Evolutionary conservation across 2,329 filamentous ascomycete genomes (phyloP).

Genomic region (Trichoderma atroviride): DNA sequence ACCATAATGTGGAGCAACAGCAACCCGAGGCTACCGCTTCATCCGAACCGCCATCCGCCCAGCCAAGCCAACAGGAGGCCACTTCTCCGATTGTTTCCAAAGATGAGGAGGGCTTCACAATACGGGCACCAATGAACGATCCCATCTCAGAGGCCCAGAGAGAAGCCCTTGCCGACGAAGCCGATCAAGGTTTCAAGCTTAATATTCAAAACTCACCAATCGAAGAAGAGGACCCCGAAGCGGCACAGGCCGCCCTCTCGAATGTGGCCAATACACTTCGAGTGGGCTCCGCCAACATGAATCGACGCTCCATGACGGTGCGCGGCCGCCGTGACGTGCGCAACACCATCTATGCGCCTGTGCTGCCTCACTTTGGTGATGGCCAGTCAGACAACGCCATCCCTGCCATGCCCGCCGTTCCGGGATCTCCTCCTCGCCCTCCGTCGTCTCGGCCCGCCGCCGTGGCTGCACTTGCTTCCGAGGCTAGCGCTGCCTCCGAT

Average conservation of each 20-base stretch:
- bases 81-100: slow-evolving; percentile 34
- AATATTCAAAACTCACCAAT: slow-evolving; percentile 80
- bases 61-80: slow-evolving; percentile 40
- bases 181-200: slow-evolving; percentile 73
- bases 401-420: slow-evolving; percentile 33
- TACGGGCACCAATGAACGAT: slow-evolving; percentile 66
- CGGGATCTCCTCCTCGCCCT: slow-evolving; percentile 28
- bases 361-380: slow-evolving; percentile 41
- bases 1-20: slow-evolving; percentile 44
- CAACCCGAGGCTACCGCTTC: slow-evolving; percentile 54
- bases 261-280: slow-evolving; percentile 75
- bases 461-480: slow-evolving; percentile 62
- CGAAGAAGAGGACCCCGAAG: slow-evolving; percentile 74
- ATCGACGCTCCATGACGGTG: slow-evolving; percentile 71
- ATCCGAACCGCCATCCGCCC: slow-evolving; percentile 53
- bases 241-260: slow-evolving; percentile 71
- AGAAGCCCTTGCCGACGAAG: slow-evolving; percentile 60
- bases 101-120: slow-evolving; percentile 75
- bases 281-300: slow-evolving; percentile 59
- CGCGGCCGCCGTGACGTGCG: slow-evolving; percentile 88
- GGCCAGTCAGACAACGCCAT: slow-evolving; percentile 39
- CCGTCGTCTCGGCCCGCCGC: slow-evolving; percentile 48
- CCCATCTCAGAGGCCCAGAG: slow-evolving; percentile 73
- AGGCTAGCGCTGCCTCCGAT: slow-evolving; percentile 70
- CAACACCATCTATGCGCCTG: slow-evolving; percentile 82